Evolutionary conservation across 169 alveolate genomes (phyloP).

Genomic region (Plasmodium chabaudi): DNA sequence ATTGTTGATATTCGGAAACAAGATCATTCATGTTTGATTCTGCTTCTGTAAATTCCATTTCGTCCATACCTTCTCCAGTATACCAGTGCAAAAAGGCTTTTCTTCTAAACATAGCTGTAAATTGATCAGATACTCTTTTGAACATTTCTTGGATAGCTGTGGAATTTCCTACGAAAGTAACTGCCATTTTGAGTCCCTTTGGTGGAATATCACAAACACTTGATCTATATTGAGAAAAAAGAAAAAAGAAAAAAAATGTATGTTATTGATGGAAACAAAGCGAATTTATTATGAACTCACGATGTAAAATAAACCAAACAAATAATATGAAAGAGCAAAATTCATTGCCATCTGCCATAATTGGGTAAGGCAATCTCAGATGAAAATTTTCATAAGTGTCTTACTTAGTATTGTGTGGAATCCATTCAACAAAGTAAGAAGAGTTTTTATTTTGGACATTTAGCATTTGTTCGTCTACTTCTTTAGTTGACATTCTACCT

Average conservation of each 20-base stretch:
- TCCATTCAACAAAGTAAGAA: conserved; percentile 99
- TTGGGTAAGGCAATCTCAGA: too few relatives aligned
- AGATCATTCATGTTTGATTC: conserved; percentile 98
- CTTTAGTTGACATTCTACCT: conserved; percentile 99
- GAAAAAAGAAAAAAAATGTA: conserved; percentile 9
- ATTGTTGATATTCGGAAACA: conserved; percentile 98
- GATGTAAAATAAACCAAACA: too few relatives aligned
- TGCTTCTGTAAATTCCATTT: conserved; percentile 99
- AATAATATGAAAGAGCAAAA: background rate
- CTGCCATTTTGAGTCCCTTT: conserved; percentile 98
- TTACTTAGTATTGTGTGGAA: conserved; percentile 96
- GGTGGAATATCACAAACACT: conserved; percentile 99
- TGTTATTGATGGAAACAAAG: background rate
- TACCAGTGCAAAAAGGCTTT: conserved; percentile 98
- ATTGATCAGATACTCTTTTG: conserved; percentile 97
- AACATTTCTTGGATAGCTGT: conserved; percentile 98
- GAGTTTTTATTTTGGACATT: conserved; percentile 98
- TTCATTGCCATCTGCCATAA: background rate
- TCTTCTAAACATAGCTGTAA: conserved; percentile 98
- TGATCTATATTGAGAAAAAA: conserved; percentile 81
- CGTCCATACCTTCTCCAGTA: conserved; percentile 99
- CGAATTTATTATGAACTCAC: too few relatives aligned
- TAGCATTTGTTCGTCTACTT: conserved; percentile 99
- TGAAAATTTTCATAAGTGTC: background rate
- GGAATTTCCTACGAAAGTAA: conserved; percentile 97